Evolutionary conservation across 805 yeast genomes (phyloP), one percentile per base, ranked within the genome.

Genomic region (Ogataea salicorniae): DNA sequence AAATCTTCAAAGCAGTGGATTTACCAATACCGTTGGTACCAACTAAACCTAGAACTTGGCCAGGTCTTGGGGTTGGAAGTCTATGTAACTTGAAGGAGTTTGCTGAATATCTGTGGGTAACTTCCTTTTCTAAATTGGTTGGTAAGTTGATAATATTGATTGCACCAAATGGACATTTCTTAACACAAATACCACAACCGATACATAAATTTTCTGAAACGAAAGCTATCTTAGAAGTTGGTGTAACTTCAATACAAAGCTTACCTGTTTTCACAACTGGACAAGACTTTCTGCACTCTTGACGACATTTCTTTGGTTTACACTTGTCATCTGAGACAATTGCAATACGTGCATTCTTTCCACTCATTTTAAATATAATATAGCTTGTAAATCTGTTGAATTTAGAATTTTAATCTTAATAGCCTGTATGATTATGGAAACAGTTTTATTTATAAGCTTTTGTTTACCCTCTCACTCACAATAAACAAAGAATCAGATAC

Each of bases 1-100:
- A 79, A 63, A 94, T 91, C 73, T 94, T 94, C 66, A 94, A 78
- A 8, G 99, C 99, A 17, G 99, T 94, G 13, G 96, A 87, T 68
- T 94, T 94, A 62, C 99, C 99, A 64, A 94, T 94, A 90, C 99
- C 99, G 75, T 94, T 94, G 51, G 97, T 88, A 62, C 99, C 99
- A 44, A 94, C 99, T 57, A 94, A 79, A 58, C 99, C 99, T 55
- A 94, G 76, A 31, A 94, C 99, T 73, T 94, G 99, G 51, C 98
- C 98, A 2, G 99, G 98, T 72, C 99, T 87, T 54, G 99, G 99
- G 48, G 96, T 91, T 23, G 99, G 99, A 62, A 94, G 77, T 70
- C 99, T 81, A 69, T 94, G 99, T 63, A 94, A 79, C 70, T 94
- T 94, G 82, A 94, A 94, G 47, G 97, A 88, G 70, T 94, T 94